Evolutionary conservation across 257 asterid genomes (phyloP), one percentile per base, ranked within the genome.

Genomic region (Primulina tabacum): DNA sequence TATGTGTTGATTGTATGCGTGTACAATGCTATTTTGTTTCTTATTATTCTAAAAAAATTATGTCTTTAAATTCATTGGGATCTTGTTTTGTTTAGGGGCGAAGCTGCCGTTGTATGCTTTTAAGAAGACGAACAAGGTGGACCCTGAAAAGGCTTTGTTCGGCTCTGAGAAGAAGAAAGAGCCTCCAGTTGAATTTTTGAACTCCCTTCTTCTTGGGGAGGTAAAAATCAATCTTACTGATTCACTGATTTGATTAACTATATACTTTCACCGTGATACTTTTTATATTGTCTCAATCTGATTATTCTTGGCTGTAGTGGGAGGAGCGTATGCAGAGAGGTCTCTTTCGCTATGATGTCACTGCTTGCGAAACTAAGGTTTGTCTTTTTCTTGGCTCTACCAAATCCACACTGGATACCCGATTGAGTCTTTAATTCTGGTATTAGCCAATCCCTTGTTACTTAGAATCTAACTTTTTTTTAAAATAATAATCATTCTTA

Each of bases 291-390:
- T 30, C 80, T 87, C 72, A 74, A 35, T 71, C 33, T 67, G 18
- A 16, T 64, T 65, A 21, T 64, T 71, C 62, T 67, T 85, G 81
- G 73, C 75, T 61, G 52, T 56, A 93, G 98, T 93, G 98, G 98
- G 97, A 93, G 85, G 96, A 90, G 65, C 92, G 98, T 17, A 77
- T 81, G 92, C 92, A 90, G 82, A 89, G 91, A 77, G 98, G 98
- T 1, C 95, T 93, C 76, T 93, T 93, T 74, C 96, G 96, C 77
- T 93, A 93, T 82, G 98, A 93, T 75, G 98, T 93, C 80, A 93
- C 98, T 78, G 94, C 97, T 65, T 89, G 98, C 57, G 90, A 93
- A 75, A 93, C 98, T 73, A 93, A 93, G 97, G 98, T 88, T 12
- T 63, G 68, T 70, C 59, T 59, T 18, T 35, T 38, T 57, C 70